Evolutionary conservation across 768 basidiomycete species (phyloP).

Genomic region (Amyloporia xantha): DNA sequence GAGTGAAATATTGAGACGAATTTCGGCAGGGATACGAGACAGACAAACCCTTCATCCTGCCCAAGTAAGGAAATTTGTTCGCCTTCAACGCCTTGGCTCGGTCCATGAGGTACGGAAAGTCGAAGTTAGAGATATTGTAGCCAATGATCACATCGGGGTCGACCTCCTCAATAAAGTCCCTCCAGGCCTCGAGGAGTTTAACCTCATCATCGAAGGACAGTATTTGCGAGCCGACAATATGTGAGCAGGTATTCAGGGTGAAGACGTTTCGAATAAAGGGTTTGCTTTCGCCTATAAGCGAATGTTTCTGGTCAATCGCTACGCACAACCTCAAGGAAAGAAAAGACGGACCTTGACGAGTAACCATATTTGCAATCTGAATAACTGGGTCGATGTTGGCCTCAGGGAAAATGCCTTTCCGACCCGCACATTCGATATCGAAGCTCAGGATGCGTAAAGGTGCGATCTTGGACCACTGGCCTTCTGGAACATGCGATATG

Average conservation of each 20-base stretch:
- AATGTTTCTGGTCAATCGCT: neutral
- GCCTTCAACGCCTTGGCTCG: slow-evolving; percentile 79
- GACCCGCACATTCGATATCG: slow-evolving; percentile 98
- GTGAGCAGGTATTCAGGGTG: slow-evolving; percentile 87
- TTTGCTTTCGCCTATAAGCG: slow-evolving; percentile 66
- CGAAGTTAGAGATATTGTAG: slow-evolving; percentile 92
- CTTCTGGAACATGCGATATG: slow-evolving; percentile 88
- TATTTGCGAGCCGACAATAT: slow-evolving; percentile 98
- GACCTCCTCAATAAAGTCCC: slow-evolving; percentile 79
- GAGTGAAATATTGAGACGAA: neutral
- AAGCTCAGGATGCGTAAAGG: slow-evolving; percentile 93
- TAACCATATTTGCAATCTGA: slow-evolving; percentile 99
- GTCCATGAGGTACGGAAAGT: slow-evolving; percentile 94
- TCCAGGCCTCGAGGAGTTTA: slow-evolving; percentile 76
- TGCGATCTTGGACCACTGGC: slow-evolving; percentile 85
- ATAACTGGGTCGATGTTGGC: slow-evolving; percentile 88
- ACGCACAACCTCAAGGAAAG: neutral
- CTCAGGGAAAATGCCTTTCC: slow-evolving; percentile 97
- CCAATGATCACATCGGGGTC: slow-evolving; percentile 97
- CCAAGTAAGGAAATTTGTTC: slow-evolving; percentile 19
- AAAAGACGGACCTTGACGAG: slow-evolving; percentile 72
- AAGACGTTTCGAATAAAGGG: slow-evolving; percentile 97
- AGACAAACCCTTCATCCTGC: slow-evolving; percentile 58
- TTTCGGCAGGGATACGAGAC: neutral
- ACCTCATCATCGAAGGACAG: slow-evolving; percentile 72